A percentile compares a stretch with the other conserved stretches of the same genome.
Conservation (phyloP, 306 rosid genomes). For the cucumber (Cucumis sativus) region DNA sequence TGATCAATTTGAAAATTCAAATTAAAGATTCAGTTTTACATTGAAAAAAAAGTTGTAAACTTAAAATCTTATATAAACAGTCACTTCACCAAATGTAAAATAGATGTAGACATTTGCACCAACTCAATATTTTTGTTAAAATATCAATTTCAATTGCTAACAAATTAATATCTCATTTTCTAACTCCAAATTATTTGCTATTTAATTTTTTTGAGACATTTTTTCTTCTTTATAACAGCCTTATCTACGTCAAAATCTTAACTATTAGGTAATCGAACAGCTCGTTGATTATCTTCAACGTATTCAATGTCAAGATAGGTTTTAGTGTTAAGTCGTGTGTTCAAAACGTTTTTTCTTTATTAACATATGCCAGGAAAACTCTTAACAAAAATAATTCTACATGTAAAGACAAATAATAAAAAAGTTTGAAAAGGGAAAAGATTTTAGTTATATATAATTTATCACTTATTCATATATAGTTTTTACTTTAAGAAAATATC, state of each 20-base stretch:
- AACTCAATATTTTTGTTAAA: not conserved
- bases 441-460: not conserved
- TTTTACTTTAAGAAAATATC: not conserved
- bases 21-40: not conserved
- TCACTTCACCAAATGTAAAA: not conserved
- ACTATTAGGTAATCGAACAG: too few relatives aligned
- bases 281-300: not conserved
- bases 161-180: not conserved
- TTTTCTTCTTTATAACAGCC: not conserved
- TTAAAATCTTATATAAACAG: not conserved
- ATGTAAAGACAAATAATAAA: not conserved
- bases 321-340: not conserved
- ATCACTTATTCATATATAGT: not conserved
- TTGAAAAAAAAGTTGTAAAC: not conserved
- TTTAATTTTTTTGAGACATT: not conserved
- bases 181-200: not conserved
- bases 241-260: not conserved
- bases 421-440: not conserved
- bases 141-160: not conserved
- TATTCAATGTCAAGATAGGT: not conserved
- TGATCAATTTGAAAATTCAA: not conserved
- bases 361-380: not conserved
- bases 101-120: not conserved
- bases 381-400: not conserved
- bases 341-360: not conserved